Conservation (phyloP, 345 rosid species). For the Ceriops zippeliana region DNA sequence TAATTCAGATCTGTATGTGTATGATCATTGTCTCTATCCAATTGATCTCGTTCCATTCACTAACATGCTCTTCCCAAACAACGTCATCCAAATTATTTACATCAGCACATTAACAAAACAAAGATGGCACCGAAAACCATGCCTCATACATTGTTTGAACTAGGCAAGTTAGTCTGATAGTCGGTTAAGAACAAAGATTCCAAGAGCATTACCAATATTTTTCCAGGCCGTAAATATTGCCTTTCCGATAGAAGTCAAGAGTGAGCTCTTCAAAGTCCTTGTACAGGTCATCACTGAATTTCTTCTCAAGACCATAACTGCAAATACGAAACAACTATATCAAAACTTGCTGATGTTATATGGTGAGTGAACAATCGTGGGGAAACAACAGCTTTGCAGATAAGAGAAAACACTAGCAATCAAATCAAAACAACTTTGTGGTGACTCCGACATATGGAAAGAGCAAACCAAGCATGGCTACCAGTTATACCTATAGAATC, state of each 20-base stretch:
- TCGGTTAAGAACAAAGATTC: neutral
- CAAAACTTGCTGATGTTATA: neutral
- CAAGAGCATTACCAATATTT: slow-evolving; percentile 66
- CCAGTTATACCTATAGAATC: slow-evolving; percentile 79
- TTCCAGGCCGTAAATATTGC: slow-evolving; percentile 89
- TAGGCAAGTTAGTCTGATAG: neutral
- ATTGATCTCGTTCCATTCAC: neutral
- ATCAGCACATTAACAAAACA: no score
- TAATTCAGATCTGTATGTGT: neutral
- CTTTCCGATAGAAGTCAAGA: slow-evolving; percentile 72
- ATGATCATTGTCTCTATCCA: neutral
- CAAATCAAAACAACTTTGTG: neutral
- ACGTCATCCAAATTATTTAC: no score
- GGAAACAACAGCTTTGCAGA: neutral
- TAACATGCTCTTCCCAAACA: no score
- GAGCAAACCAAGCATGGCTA: neutral
- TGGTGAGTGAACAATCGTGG: neutral
- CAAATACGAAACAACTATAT: slow-evolving; percentile 11
- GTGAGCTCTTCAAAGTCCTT: slow-evolving; percentile 82
- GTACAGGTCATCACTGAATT: slow-evolving; percentile 67
- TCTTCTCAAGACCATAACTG: slow-evolving; percentile 94
- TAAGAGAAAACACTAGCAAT: neutral
- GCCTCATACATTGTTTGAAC: neutral
- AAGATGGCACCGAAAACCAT: neutral
- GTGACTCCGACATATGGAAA: slow-evolving; percentile 8